Evolutionary conservation across 495 filamentous ascomycete species (phyloP), one percentile per base, ranked within the genome.

Genomic region (Bacidia rubella): DNA sequence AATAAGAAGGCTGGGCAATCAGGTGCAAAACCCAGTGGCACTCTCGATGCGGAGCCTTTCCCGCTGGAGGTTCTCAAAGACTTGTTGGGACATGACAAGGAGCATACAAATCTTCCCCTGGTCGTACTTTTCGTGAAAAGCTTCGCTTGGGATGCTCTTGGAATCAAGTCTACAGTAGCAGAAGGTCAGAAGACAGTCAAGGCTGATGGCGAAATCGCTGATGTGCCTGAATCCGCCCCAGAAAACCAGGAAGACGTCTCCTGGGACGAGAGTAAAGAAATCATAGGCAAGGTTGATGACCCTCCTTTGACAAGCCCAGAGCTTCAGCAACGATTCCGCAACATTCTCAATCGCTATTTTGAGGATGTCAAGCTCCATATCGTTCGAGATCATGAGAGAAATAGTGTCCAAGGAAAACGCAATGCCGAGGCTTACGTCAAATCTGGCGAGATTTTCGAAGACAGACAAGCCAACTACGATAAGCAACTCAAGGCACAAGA

Each of bases 401-500:
- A 97, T 32, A 74, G 76, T 53, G 74, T 71, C 22, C 92, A 99
- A 66, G 85, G 82, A 45, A 85, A 87, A 53, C 88, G 90, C 46
- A 96, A 99, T 70, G 89, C 93, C 2, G 92, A 99, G 65, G 92
- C 90, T 4, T 99, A 99, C 63, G 87, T 99, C 57, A 95, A 95
- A 62, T 97, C 93, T 40, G 92, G 92, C 12, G 92, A 99, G 61
- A 90, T 99, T 41, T 99, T 99, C 57, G 92, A 99, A 63, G 92
- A 99, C 61, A 86, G 92, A 17, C 92, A 99, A 62, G 78, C 88
- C 25, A 96, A 88, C 59, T 95, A 92, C 55, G 92, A 99, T 64
- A 95, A 87, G 66, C 81, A 87, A 63, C 69, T 87, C 9, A 97
- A 95, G 68, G 76, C 85, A 2, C 84, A 96, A 57, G 92, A 99